A percentile compares a stretch with the other conserved stretches of the same genome.
Conservation (phyloP, 202 grass and related monocot genomes). For the Bolboschoenoplectus hybrid region DNA sequence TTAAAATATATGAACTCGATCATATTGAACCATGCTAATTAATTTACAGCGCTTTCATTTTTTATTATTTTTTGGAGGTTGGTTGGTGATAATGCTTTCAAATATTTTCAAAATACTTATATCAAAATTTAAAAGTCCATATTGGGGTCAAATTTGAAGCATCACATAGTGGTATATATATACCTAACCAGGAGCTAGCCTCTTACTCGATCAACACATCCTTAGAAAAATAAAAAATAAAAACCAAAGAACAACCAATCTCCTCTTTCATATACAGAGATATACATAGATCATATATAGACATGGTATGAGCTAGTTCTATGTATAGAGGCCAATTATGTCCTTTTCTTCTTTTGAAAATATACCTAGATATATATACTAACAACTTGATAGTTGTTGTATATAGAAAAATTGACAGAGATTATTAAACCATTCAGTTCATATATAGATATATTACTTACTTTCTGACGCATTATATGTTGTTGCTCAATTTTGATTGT, state of each 20-base stretch:
- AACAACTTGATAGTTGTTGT: neutral
- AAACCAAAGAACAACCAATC: neutral
- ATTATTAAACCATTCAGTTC: neutral
- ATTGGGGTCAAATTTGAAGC: neutral
- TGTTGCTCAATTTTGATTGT: neutral
- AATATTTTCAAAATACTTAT: neutral
- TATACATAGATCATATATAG: too few species aligned
- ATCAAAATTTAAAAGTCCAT: neutral
- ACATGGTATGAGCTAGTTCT: neutral
- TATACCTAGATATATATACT: neutral
- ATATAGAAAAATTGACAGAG: neutral
- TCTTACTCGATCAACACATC: neutral
- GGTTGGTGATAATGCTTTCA: neutral
- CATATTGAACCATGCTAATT: neutral
- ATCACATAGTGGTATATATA: slow-evolving; percentile 2
- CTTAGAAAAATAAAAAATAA: neutral
- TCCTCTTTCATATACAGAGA: neutral
- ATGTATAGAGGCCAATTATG: neutral
- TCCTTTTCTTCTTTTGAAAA: neutral
- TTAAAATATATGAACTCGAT: too few species aligned
- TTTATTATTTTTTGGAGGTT: neutral
- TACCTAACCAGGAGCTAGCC: neutral
- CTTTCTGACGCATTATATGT: neutral
- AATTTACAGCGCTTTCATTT: neutral
- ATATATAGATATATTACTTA: neutral